These are phyloP conservation scores for Carex cristatella DNA, from an alignment of 176 grass and related monocot genomes.

Conservation along the genomic window DNA sequence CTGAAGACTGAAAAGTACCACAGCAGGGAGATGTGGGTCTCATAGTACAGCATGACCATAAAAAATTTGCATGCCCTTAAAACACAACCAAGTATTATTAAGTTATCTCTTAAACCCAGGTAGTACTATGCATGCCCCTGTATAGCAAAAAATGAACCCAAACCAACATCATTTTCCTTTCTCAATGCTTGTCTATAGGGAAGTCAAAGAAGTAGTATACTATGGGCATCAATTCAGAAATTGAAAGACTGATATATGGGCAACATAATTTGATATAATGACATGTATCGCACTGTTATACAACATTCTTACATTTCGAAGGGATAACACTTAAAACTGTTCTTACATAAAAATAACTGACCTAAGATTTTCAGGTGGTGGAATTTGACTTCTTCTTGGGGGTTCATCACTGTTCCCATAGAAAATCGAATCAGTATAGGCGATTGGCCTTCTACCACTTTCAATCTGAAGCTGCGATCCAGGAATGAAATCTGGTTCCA, in stretches of 20 bases:
- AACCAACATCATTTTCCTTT: not conserved
- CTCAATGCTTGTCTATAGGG: not conserved
- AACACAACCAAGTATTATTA: not conserved
- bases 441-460: not conserved
- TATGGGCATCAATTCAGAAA: not conserved
- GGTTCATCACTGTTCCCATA: not conserved
- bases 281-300: not conserved
- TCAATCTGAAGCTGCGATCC: not conserved
- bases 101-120: not conserved
- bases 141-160: not conserved
- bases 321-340: slow-evolving; percentile 10
- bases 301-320: not conserved
- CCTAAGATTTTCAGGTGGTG: slow-evolving; percentile 38
- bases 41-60: not conserved
- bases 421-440: not conserved
- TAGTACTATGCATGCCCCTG: not conserved
- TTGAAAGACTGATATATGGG: not conserved
- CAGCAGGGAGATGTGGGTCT: not conserved
- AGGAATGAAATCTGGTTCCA: not conserved
- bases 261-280: not conserved
- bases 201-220: not conserved
- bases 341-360: slow-evolving; percentile 24
- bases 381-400: slow-evolving; percentile 17
- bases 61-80: not conserved
- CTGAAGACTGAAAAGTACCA: not conserved